Conservation (phyloP, 75 land plant species). For the Pseudotsuga menziesii region DNA sequence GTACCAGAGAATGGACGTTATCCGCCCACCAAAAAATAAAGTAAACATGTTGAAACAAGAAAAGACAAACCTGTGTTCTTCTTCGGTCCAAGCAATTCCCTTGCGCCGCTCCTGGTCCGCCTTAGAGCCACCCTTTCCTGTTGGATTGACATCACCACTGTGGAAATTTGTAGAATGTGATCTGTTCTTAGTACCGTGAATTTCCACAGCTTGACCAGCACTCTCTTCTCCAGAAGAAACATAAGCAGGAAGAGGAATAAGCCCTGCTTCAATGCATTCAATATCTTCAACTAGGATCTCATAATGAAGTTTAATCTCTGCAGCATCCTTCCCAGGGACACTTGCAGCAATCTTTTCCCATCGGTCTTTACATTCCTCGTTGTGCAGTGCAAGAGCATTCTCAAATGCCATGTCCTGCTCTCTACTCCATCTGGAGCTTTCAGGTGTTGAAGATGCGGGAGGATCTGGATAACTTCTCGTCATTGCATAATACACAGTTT, state of each 20-base stretch:
- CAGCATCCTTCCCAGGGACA: constrained; percentile 64
- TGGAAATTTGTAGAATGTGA: constrained; percentile 13
- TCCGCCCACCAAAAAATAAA: constrained; percentile 2
- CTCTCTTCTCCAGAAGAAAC: constrained; percentile 26
- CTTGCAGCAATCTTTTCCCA: constrained; percentile 66
- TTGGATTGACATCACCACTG: constrained; percentile 21
- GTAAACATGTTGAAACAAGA: not conserved
- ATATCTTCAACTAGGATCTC: constrained; percentile 70
- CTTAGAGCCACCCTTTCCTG: constrained; percentile 22
- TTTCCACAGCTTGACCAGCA: constrained; percentile 24
- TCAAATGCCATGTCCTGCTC: constrained; percentile 70
- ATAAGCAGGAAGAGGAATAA: constrained; percentile 53
- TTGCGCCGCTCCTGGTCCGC: constrained; percentile 77
- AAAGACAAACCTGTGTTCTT: constrained; percentile 68
- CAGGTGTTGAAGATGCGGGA: not conserved
- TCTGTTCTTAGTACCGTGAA: constrained; percentile 26
- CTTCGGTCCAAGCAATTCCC: constrained; percentile 88
- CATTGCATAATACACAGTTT: constrained; percentile 8
- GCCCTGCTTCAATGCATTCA: constrained; percentile 60
- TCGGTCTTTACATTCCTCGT: constrained; percentile 37
- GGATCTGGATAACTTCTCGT: constrained; percentile 5
- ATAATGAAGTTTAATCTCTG: constrained; percentile 69
- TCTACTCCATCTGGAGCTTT: constrained; percentile 41
- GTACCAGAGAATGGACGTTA: not conserved
- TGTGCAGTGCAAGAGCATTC: constrained; percentile 49